These are phyloP conservation scores for Calonectria pauciramosa DNA, from an alignment of 2,329 filamentous ascomycete genomes.

Conservation along the genomic window DNA sequence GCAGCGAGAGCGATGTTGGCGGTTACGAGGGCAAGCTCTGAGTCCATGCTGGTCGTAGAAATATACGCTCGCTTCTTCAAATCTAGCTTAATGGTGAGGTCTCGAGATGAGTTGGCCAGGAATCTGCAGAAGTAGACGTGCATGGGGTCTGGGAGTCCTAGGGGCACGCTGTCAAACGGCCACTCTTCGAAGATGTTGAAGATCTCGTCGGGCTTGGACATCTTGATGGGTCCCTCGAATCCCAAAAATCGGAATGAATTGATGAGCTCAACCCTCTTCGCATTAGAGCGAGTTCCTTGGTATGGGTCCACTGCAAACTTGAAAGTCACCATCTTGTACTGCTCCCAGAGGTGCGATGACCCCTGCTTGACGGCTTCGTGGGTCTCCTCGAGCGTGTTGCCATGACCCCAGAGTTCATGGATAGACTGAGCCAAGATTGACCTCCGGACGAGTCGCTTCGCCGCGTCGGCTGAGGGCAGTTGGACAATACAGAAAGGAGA, in stretches of 20 bases:
- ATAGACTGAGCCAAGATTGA: slow-evolving; percentile 87
- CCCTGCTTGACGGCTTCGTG: slow-evolving; percentile 73
- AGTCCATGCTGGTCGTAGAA: slow-evolving; percentile 97
- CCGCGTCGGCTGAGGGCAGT: slow-evolving; percentile 75
- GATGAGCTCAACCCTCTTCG: slow-evolving; percentile 80
- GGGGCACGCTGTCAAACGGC: slow-evolving; percentile 65
- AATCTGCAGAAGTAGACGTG: slow-evolving; percentile 79
- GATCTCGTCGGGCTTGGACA: slow-evolving; percentile 79
- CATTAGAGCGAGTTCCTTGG: slow-evolving; percentile 76
- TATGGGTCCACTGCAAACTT: slow-evolving; percentile 89
- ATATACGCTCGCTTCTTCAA: slow-evolving; percentile 96
- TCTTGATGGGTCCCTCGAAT: slow-evolving; percentile 82
- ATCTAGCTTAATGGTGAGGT: slow-evolving; percentile 81
- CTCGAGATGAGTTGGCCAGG: slow-evolving; percentile 75
- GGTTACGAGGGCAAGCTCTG: slow-evolving; percentile 90
- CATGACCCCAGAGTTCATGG: slow-evolving; percentile 90
- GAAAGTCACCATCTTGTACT: slow-evolving; percentile 78
- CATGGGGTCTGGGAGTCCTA: slow-evolving; percentile 67
- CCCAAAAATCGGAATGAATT: slow-evolving; percentile 84
- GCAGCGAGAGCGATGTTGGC: slow-evolving; percentile 90
- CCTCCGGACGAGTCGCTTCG: slow-evolving; percentile 76
- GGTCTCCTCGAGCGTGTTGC: slow-evolving; percentile 74
- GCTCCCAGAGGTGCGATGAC: slow-evolving; percentile 75
- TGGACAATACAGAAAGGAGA: slow-evolving; percentile 88
- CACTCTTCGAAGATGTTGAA: slow-evolving; percentile 91